These are phyloP conservation scores for Blastocystis sp. DNA, from an alignment of 352 stramenopile species.

Conservation along the genomic window DNA sequence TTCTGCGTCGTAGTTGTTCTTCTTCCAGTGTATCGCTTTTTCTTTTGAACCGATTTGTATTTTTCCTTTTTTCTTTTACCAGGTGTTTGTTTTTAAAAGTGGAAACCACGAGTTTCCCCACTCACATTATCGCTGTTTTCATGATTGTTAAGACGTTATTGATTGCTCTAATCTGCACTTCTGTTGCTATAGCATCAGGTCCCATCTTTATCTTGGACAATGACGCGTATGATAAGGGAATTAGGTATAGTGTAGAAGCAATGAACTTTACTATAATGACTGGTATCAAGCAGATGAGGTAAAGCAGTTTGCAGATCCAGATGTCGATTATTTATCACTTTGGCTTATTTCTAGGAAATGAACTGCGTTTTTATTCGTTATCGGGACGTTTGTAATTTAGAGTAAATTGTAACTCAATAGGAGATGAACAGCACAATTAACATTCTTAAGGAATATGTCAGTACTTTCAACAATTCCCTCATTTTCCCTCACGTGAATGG, in stretches of 20 bases:
- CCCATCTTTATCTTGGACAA: not conserved
- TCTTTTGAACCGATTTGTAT: not conserved
- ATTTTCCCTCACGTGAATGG: slow-evolving; percentile 4
- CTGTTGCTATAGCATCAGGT: not conserved
- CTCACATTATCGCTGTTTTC: slow-evolving; percentile 43
- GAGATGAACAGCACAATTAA: not conserved
- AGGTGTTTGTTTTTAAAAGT: slow-evolving; percentile 26
- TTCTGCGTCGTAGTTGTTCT: slow-evolving; percentile 22
- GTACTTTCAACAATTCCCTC: not conserved
- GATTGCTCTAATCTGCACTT: slow-evolving; percentile 54
- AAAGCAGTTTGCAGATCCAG: not conserved
- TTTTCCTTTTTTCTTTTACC: not conserved
- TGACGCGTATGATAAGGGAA: not conserved
- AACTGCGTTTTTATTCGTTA: not conserved
- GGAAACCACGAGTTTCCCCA: slow-evolving; percentile 37
- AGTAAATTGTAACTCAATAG: not conserved
- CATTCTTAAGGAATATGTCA: not conserved
- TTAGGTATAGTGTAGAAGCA: not conserved
- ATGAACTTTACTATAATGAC: slow-evolving; percentile 44
- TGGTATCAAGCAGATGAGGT: not conserved
- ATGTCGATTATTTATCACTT: not conserved
- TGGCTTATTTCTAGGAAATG: not conserved
- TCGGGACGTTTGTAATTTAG: not conserved
- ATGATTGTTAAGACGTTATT: slow-evolving; percentile 19
- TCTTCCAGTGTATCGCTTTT: not conserved